phyloP scores from a whole-genome alignment of 495 filamentous ascomycete genomes.

The Aspergillus baeticus region DNA sequence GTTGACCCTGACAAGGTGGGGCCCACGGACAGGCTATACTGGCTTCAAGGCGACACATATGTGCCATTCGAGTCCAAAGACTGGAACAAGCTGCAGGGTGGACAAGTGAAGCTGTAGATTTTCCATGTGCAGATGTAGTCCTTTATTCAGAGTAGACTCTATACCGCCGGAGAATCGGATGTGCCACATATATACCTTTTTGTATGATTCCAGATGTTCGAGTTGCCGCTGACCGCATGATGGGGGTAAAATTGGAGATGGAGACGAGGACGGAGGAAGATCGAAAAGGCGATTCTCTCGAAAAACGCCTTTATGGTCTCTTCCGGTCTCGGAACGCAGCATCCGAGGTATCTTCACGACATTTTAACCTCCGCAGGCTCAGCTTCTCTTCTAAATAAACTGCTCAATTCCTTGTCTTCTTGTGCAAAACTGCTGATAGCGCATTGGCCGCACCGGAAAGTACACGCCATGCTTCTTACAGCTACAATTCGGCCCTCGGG shows the following conservation, averaged over 20 bases:
- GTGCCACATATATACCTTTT: not conserved
- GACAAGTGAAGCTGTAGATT: constrained; percentile 48
- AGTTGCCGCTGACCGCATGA: no score
- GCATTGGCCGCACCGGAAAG: no score
- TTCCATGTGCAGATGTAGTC: not conserved
- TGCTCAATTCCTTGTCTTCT: not conserved
- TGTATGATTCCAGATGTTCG: no score
- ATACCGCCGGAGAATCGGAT: not conserved
- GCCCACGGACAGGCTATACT: constrained; percentile 63
- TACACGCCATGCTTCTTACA: not conserved
- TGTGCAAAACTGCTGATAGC: no score
- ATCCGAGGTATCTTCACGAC: constrained; percentile 10
- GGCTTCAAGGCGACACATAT: constrained; percentile 65
- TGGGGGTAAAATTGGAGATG: not conserved
- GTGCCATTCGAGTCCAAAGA: constrained; percentile 62
- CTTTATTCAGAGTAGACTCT: not conserved
- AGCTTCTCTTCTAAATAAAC: not conserved
- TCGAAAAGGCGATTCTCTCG: constrained; percentile 7
- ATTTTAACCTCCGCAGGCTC: not conserved
- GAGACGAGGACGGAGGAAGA: no score
- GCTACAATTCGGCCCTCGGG: not conserved
- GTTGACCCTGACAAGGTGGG: constrained; percentile 63
- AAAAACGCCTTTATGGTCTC: constrained; percentile 10
- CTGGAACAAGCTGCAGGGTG: constrained; percentile 65
- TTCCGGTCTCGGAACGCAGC: constrained; percentile 14